Evolutionary conservation across 2,329 filamentous ascomycete species (phyloP), one percentile per base, ranked within the genome.

Genomic region (Diaporthe eres): DNA sequence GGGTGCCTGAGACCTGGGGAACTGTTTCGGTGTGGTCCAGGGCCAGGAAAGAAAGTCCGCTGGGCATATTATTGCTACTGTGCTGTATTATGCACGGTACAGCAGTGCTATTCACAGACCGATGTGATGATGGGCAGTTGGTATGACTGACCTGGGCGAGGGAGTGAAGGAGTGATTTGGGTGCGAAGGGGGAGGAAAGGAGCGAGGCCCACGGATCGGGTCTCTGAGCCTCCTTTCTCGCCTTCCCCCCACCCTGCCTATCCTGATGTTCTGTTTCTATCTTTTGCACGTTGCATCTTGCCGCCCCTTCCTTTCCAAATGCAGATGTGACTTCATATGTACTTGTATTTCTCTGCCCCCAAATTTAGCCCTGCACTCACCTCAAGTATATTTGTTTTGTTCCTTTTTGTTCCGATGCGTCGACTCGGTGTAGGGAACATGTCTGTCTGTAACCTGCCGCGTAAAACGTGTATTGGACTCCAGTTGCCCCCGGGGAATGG

Each of bases 381-480:
- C 31, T 53, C 63, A 68, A 15, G 63, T 53, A 53, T 19, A 58
- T 72, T 49, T n/a, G 51, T 34, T 17, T 44, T 55, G 37, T 44
- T 65, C 39, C 42, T 65, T 31, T 65, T 61, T 49, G 42, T 34
- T 49, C 71, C 44, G 39, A 65, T 34, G 58, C 34, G 17, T 44
- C 60, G 34, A 65, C 68, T 75, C 75, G 72, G 75, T 75, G 75
- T 75, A 75, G 72, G 60, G 44, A 72, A 67, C 57, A 61, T 17
- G 34, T 74, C 67, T 74, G 67, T 67, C 67, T 72, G 75, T 71
- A 71, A 71, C 75, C 51, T 57, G 57, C 58, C 65, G 58, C 72
- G 60, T 65, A 74, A 71, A 65, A 53, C 60, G 51, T 74, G 61
- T 68, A 17, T 19, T 67, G 34, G 37, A 58, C 34, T 34, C 19